Percentiles rank a stretch among this genome's conserved stretches.
These are phyloP conservation scores for Herpomyces periplanetae DNA, from an alignment of 2,329 filamentous ascomycete species.

Conservation along the genomic window DNA sequence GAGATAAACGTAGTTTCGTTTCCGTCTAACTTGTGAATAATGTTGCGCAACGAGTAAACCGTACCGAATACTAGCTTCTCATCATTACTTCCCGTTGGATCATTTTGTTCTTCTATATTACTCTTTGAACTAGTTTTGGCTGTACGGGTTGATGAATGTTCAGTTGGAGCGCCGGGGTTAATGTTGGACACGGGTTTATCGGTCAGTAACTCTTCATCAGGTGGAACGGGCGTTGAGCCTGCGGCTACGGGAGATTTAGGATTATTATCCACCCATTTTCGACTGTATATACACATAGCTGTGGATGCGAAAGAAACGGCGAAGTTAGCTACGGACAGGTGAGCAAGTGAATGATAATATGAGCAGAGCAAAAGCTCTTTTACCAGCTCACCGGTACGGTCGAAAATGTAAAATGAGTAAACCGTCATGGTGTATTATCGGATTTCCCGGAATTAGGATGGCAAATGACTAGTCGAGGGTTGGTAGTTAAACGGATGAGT, in stretches of 20 bases:
- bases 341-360: constrained; percentile 1
- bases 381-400: constrained; percentile 41
- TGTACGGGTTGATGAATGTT: constrained; percentile 7
- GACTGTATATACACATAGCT: constrained; percentile 94
- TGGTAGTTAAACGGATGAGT: too few relatives aligned
- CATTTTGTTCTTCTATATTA: constrained; percentile 6
- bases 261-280: constrained; percentile 61
- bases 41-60: constrained; percentile 78
- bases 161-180: constrained; percentile 6
- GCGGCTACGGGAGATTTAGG: too few relatives aligned
- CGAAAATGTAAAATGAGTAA: constrained; percentile 95
- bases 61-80: constrained; percentile 92
- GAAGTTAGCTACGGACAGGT: not conserved
- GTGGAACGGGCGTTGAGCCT: too few relatives aligned
- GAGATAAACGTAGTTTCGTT: constrained; percentile 64
- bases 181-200: constrained; percentile 11
- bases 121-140: constrained; percentile 6
- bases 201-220: too few relatives aligned
- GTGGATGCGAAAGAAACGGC: constrained; percentile 3
- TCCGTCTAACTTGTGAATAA: constrained; percentile 76
- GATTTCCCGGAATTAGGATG: too few relatives aligned
- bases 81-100: constrained; percentile 32
- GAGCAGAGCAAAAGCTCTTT: constrained; percentile 1
- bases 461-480: too few relatives aligned
- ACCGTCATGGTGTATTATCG: too few relatives aligned